phyloP scores from a whole-genome alignment of 176 grass and related monocot species.

The Aegilops sharonensis region DNA sequence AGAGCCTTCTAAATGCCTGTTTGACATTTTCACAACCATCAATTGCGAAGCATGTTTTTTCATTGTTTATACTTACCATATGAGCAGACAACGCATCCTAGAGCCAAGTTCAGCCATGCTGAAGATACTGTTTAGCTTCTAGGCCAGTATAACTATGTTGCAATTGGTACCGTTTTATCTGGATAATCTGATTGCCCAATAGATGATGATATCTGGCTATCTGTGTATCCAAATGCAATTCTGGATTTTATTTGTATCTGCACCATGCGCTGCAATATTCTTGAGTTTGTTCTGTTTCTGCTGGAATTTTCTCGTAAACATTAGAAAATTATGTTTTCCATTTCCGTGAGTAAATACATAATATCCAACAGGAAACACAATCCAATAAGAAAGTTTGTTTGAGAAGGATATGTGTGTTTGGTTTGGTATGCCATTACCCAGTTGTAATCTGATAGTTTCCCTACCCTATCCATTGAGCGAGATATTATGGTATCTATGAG shows the following conservation, averaged over 20 bases:
- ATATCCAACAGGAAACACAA: conserved; percentile 4
- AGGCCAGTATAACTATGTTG: neutral
- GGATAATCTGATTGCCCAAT: neutral
- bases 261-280: neutral
- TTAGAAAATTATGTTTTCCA: neutral
- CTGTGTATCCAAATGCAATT: neutral
- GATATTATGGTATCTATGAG: conserved; percentile 16
- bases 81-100: neutral
- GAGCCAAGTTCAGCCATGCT: conserved; percentile 8
- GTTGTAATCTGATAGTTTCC: neutral
- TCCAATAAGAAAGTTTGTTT: neutral
- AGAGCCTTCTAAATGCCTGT: conserved; percentile 16
- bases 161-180: neutral
- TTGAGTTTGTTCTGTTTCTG: neutral
- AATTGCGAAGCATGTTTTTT: neutral
- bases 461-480: neutral
- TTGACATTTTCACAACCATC: conserved; percentile 16
- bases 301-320: neutral
- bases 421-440: neutral
- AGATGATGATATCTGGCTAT: neutral
- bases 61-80: neutral
- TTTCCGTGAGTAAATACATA: neutral
- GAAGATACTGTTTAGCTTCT: neutral
- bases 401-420: neutral
- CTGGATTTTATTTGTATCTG: neutral